phyloP scores from a whole-genome alignment of 2,329 filamentous ascomycete species.

The Trichoderma hamatum region DNA sequence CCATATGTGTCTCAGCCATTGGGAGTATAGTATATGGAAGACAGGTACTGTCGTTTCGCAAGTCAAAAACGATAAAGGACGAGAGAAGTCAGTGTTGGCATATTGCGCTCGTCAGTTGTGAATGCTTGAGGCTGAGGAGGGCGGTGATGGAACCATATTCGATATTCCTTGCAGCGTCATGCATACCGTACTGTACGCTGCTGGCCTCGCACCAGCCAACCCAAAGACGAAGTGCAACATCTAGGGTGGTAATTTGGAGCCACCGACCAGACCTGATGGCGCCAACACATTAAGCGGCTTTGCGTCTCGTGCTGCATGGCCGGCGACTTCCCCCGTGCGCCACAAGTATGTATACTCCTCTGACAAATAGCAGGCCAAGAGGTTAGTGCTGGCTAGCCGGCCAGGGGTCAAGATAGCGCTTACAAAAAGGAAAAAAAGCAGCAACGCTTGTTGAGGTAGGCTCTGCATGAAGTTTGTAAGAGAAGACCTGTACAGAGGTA shows the following conservation, averaged over 20 bases:
- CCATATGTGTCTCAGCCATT: not conserved
- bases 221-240: not conserved
- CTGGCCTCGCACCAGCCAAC: not conserved
- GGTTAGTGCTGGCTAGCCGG: not conserved
- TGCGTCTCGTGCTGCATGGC: not conserved
- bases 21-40: not conserved
- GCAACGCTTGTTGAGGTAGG: not conserved
- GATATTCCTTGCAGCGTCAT: constrained; percentile 5
- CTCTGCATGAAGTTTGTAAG: not conserved
- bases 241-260: not conserved
- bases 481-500: not conserved
- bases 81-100: not conserved
- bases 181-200: not conserved
- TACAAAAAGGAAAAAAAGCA: not conserved
- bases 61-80: not conserved
- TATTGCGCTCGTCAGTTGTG: not conserved
- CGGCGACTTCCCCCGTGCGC: not conserved
- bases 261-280: not conserved
- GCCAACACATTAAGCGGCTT: not conserved
- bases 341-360: not conserved
- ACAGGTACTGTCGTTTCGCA: too few species aligned
- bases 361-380: not conserved
- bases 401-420: constrained; percentile 21
- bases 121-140: constrained; percentile 2
- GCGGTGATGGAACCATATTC: not conserved